Conservation (phyloP, 2,329 filamentous ascomycete species). For the Gyromitra esculenta region DNA sequence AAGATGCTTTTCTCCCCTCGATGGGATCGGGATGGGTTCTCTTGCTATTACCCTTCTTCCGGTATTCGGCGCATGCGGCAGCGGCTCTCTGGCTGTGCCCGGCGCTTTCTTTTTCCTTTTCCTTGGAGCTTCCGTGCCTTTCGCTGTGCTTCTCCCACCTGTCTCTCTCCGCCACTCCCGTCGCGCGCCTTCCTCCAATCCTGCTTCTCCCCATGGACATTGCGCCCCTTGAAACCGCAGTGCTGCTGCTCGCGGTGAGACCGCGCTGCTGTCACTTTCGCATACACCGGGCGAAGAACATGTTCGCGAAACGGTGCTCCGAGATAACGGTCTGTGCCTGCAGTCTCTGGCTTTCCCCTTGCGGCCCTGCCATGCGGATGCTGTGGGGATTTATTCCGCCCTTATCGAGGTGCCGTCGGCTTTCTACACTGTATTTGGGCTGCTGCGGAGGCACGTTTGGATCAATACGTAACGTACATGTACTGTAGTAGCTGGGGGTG, state of each 20-base stretch:
- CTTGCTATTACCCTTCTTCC: background rate
- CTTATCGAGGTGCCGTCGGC: conserved; percentile 39
- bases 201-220: background rate
- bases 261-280: conserved; percentile 7
- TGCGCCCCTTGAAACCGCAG: background rate
- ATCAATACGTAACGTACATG: conserved; percentile 3
- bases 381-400: background rate
- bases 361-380: conserved; percentile 29
- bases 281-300: conserved; percentile 28
- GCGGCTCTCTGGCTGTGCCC: background rate
- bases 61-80: background rate
- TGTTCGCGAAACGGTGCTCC: conserved; percentile 11
- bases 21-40: background rate
- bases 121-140: conserved; percentile 6
- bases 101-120: conserved; percentile 6
- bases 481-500: background rate
- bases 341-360: conserved; percentile 27
- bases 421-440: background rate
- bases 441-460: background rate
- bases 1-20: background rate
- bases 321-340: conserved; percentile 37
- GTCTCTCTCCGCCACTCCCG: conserved; percentile 17
- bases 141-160: background rate
- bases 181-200: background rate
- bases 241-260: conserved; percentile 19